Conservation (phyloP, 2,329 filamentous ascomycete genomes). For the Microdochium paspali region DNA sequence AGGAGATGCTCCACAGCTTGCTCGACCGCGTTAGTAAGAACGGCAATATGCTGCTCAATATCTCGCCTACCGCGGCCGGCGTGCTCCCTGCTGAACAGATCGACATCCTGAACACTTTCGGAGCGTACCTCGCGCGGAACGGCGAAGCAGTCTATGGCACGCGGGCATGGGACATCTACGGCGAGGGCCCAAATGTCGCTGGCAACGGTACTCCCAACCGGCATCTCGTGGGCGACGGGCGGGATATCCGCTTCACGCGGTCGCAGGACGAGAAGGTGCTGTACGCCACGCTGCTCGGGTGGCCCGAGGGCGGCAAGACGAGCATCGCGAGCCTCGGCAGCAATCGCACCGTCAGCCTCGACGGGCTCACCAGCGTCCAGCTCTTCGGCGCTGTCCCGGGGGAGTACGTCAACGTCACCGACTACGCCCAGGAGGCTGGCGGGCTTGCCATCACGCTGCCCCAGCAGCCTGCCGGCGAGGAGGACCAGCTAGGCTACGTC, state of each 20-base stretch:
- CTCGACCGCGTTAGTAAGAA: too few species aligned
- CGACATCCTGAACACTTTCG: slow-evolving; percentile 4
- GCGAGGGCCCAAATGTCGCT: slow-evolving; percentile 6
- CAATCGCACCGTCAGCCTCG: neutral
- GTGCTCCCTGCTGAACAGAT: slow-evolving; percentile 4
- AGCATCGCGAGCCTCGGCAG: slow-evolving; percentile 4
- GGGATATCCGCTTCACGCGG: slow-evolving; percentile 6
- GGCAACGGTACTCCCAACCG: slow-evolving; percentile 7
- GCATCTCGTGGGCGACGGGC: slow-evolving; percentile 6
- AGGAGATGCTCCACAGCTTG: too few species aligned
- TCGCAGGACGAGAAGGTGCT: slow-evolving; percentile 4
- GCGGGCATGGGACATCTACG: slow-evolving; percentile 7
- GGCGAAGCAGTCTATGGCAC: slow-evolving; percentile 5
- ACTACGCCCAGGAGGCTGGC: slow-evolving; percentile 3
- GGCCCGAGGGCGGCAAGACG: slow-evolving; percentile 4
- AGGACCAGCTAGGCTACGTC: slow-evolving; percentile 6
- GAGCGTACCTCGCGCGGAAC: slow-evolving; percentile 4
- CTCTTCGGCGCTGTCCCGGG: neutral
- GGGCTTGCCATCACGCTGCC: slow-evolving; percentile 5
- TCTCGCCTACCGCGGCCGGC: neutral
- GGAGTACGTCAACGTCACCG: slow-evolving; percentile 2
- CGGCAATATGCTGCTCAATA: too few species aligned
- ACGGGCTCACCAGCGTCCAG: neutral
- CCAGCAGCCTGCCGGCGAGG: slow-evolving; percentile 3
- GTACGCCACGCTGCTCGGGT: slow-evolving; percentile 6